These are phyloP conservation scores for Zizania palustris DNA, from an alignment of 202 grass and related monocot species.

Conservation along the genomic window DNA sequence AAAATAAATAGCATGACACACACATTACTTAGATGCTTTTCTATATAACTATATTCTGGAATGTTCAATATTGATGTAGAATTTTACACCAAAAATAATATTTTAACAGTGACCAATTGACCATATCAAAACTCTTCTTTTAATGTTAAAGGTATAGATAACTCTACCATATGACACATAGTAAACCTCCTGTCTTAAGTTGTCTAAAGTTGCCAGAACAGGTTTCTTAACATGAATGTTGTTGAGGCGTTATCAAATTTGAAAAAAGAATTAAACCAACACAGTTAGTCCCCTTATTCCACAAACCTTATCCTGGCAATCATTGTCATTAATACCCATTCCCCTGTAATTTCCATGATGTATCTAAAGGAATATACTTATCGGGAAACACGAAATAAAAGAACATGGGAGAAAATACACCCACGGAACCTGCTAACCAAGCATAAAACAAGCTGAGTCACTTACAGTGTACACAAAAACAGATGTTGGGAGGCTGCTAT, in stretches of 20 bases:
- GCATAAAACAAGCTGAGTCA: constrained; percentile 5
- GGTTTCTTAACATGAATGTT: neutral
- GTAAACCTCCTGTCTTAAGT: neutral
- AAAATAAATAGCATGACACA: neutral
- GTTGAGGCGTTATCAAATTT: neutral
- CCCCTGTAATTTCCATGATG: neutral
- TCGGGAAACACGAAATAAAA: constrained; percentile 32
- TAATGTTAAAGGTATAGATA: neutral
- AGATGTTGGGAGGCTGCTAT: constrained; percentile 94
- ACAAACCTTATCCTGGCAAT: neutral
- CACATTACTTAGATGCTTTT: constrained; percentile 22
- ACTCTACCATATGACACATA: neutral
- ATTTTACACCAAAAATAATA: constrained; percentile 9
- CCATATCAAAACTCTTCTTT: constrained; percentile 5
- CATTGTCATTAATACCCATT: neutral
- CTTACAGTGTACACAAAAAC: constrained; percentile 99
- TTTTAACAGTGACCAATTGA: neutral
- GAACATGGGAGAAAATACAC: neutral
- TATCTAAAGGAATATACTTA: constrained; percentile 8
- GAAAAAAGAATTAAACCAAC: neutral
- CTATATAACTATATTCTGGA: constrained; percentile 20
- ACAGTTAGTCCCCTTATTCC: neutral
- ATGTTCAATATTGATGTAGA: neutral
- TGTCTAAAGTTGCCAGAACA: constrained; percentile 11
- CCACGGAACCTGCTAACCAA: constrained; percentile 27